Evolutionary conservation across 2,329 filamentous ascomycete genomes (phyloP), one percentile per base, ranked within the genome.

Genomic region (Verticillium albo-atrum): DNA sequence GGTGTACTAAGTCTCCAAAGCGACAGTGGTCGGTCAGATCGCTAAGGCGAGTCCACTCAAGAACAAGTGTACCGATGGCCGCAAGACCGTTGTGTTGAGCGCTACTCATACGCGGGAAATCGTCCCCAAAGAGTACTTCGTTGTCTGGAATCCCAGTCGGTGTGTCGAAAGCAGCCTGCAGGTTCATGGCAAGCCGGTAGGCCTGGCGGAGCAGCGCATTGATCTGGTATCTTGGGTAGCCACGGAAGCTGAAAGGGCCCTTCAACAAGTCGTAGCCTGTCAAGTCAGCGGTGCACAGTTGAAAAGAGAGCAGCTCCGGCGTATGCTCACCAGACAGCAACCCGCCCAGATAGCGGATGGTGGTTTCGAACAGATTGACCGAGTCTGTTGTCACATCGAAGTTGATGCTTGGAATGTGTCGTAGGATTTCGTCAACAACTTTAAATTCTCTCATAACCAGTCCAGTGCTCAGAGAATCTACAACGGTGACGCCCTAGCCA

Each of bases 331-430:
- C 90, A 2, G 92, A 90, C 9, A 97, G 70, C 67, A 97, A 80
- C 17, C 92, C 92, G 10, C 85, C 92, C 1, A 97, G 76, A 68
- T 96, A 96, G 28, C 92, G 87, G 68, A 97, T 96, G 0, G 91
- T 97, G 0, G 91, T 96, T 74, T 97, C 92, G 68, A 97, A 97
- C 7, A 97, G 74, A 37, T 89, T 94, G 55, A 96, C 86, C 10
- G 79, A 74, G 1, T 79, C 73, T 2, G 78, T 68, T 1, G 88
- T 90, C 12, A 79, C 76, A 50, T 82, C 82, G 68, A 91, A 96
- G 72, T 96, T 79, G 67, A 96, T 88, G 0, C 75, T 83, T 0
- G 85, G 82, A 53, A 96, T 83, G 69, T 87, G 88, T 6, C 88
- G 78, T 23, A 96, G 73, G 63, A 96, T 92, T 57, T 86, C 78